A percentile compares a stretch with the other conserved stretches of the same genome.
These are phyloP conservation scores for Colletotrichum spaethianum DNA, from an alignment of 2,329 filamentous ascomycete species.

Conservation along the genomic window DNA sequence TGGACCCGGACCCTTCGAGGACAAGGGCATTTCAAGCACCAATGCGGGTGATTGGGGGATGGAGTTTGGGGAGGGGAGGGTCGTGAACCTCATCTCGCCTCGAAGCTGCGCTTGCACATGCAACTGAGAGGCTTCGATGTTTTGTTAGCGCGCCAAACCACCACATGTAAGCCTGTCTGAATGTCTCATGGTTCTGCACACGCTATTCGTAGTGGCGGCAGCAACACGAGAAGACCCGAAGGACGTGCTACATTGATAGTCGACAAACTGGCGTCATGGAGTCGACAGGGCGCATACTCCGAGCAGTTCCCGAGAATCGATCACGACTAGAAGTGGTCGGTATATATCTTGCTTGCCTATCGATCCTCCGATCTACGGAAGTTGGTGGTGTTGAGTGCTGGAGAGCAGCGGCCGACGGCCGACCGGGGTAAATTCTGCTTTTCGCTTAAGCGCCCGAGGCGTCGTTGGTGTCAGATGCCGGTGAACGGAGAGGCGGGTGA, in stretches of 20 bases:
- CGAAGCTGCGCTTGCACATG: constrained; percentile 34
- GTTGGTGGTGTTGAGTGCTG: constrained; percentile 20
- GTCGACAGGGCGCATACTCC: constrained; percentile 15
- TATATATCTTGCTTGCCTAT: constrained; percentile 10
- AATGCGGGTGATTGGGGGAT: constrained; percentile 39
- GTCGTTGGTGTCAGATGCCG: constrained; percentile 23
- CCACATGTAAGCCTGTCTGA: background rate
- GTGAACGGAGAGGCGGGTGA: constrained; percentile 1
- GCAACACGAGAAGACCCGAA: background rate
- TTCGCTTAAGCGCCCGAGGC: constrained; percentile 39
- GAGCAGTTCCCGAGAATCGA: constrained; percentile 6
- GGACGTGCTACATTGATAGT: background rate
- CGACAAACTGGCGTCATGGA: constrained; percentile 25
- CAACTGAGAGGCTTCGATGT: constrained; percentile 3
- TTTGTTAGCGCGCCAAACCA: background rate
- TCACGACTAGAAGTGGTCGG: constrained; percentile 5
- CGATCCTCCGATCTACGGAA: constrained; percentile 37
- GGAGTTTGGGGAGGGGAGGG: constrained; percentile 28
- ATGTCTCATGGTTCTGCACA: constrained; percentile 18
- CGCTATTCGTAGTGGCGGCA: background rate
- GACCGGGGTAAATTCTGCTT: constrained; percentile 17
- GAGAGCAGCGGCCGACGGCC: constrained; percentile 29
- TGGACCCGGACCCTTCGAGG: constrained; percentile 39
- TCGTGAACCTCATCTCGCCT: constrained; percentile 21
- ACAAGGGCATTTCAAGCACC: constrained; percentile 31